A percentile compares a stretch with the other conserved stretches of the same genome.
Conservation (phyloP, 2,329 filamentous ascomycete genomes). For the Fusarium brevicatenulatum region DNA sequence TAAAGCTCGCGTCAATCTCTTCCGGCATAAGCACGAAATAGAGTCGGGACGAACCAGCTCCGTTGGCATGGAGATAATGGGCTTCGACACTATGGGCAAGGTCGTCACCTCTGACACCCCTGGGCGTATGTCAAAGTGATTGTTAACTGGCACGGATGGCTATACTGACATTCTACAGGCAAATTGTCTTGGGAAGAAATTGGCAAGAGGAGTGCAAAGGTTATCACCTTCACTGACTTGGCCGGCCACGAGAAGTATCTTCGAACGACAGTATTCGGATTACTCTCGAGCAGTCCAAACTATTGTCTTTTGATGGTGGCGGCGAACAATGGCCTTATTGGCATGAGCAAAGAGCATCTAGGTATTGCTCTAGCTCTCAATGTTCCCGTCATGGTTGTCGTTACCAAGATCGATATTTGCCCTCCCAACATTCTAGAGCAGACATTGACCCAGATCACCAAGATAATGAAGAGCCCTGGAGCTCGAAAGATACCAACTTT, state of each 20-base stretch:
- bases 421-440: conserved; percentile 94
- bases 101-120: conserved; percentile 84
- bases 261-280: conserved; percentile 93
- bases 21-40: conserved; percentile 97
- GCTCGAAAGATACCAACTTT: conserved; percentile 96
- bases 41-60: conserved; percentile 95
- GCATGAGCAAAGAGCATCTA: conserved; percentile 98
- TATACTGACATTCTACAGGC: conserved; percentile 48
- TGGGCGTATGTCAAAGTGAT: conserved; percentile 69
- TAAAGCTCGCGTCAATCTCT: conserved; percentile 92
- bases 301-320: conserved; percentile 99
- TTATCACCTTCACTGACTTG: conserved; percentile 95
- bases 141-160: too few species aligned
- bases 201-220: conserved; percentile 92
- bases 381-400: conserved; percentile 96
- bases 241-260: conserved; percentile 96
- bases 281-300: conserved; percentile 93
- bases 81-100: conserved; percentile 87
- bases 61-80: conserved; percentile 99
- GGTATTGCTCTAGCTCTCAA: conserved; percentile 95
- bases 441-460: conserved; percentile 89
- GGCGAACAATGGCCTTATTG: conserved; percentile 95
- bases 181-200: conserved; percentile 97
- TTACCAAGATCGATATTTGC: conserved; percentile 99
- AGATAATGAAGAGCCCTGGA: conserved; percentile 92